These are phyloP conservation scores for Hymenoscyphus albidus DNA, from an alignment of 2,329 filamentous ascomycete genomes.

Conservation along the genomic window DNA sequence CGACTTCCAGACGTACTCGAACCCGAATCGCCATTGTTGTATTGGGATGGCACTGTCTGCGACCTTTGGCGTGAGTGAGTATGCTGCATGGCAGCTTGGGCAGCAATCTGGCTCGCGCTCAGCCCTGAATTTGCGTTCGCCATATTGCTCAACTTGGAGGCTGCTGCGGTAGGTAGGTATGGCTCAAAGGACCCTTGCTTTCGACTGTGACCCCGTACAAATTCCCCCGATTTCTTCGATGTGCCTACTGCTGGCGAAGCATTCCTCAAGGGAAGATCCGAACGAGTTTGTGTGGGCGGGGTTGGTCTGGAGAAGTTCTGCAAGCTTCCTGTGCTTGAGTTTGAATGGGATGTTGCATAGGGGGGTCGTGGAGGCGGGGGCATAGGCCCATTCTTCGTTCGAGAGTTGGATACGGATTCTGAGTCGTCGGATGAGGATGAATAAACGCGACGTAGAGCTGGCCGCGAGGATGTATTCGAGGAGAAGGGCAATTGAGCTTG, in stretches of 20 bases:
- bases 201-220: constrained; percentile 54
- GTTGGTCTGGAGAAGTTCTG: constrained; percentile 59
- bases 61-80: constrained; percentile 60
- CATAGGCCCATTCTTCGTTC: constrained; percentile 34
- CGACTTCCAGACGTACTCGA: constrained; percentile 24
- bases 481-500: constrained; percentile 16
- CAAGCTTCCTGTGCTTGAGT: constrained; percentile 43
- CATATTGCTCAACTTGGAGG: constrained; percentile 37
- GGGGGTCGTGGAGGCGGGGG: constrained; percentile 43
- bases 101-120: constrained; percentile 73
- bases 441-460: constrained; percentile 43
- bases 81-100: constrained; percentile 70
- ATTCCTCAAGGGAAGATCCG: constrained; percentile 29
- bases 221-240: constrained; percentile 34
- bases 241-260: constrained; percentile 44
- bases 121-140: constrained; percentile 39
- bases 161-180: constrained; percentile 56
- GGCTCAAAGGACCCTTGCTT: constrained; percentile 76
- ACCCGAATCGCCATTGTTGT: constrained; percentile 23
- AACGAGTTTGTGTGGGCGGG: constrained; percentile 18
- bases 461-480: constrained; percentile 35
- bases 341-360: constrained; percentile 47
- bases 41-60: constrained; percentile 62
- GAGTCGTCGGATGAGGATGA: constrained; percentile 45
- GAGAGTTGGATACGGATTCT: constrained; percentile 44